Evolutionary conservation across 495 filamentous ascomycete genomes (phyloP), one percentile per base, ranked within the genome.

Genomic region (Penicillium macrosclerotiorum): DNA sequence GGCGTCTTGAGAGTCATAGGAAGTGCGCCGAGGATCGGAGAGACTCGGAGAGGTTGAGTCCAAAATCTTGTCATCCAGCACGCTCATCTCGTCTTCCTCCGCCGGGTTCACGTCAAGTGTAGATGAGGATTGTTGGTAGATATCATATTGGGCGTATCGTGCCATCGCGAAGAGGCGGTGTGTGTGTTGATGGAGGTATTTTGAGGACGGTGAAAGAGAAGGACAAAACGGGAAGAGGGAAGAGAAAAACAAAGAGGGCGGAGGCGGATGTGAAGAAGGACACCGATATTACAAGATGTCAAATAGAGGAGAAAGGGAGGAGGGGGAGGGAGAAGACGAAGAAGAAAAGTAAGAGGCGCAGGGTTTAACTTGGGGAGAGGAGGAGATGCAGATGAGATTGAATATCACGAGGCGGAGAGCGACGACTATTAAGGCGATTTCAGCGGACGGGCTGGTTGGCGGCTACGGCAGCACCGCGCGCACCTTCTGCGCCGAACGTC

Each of bases 51-150:
- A 80, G 12, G 80, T 60, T 75, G 78, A 52, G 64, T 90, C 88
- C 50, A 92, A 78, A 61, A 91, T 91, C 71, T 86, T 84, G 33
- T 92, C 86, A 69, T 94, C 89, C 52, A 94, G 72, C 65, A 90
- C 85, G 63, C 79, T 85, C 65, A 80, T 78, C 59, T 89, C 86
- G 68, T 92, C 88, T 47, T 91, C 88, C 51, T 90, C 86, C 50
- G 84, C 83, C 52, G 80, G 77, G 38, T 78, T 73, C 45, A 83
- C 76, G 57, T 86, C 81, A 64, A 86, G 71, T 25, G 80, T 70
- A 55, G 83, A 70, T 25, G 78, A 68, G 49, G 78, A 76, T 57
- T 79, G 70, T 74, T 80, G 72, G 65, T 85, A 85, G 64, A 74
- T 84, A 51, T 83, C 75, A 53, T 66, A 71, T 52, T 74, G 72